Evolutionary conservation across 257 asterid species (phyloP).

Genomic region (Solanum stenotomum): DNA sequence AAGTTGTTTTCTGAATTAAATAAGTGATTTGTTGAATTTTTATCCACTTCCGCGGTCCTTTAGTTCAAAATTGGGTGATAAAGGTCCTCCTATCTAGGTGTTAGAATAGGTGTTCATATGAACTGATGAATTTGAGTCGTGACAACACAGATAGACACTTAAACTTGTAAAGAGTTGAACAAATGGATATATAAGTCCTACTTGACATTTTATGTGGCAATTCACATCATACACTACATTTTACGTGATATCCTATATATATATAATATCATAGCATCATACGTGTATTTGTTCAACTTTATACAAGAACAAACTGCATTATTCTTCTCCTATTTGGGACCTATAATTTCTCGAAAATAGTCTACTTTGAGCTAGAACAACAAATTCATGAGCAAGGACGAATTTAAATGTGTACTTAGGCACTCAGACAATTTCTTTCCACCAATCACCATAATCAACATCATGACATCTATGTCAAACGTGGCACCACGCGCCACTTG

Average conservation of each 20-base stretch:
- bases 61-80: not conserved
- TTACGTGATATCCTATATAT: too few relatives aligned
- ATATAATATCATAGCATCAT: too few relatives aligned
- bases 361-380: not conserved
- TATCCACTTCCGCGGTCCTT: not conserved
- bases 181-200: not conserved
- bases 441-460: not conserved
- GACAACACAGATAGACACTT: rapidly evolving
- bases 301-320: too few relatives aligned
- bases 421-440: not conserved
- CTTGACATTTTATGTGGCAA: too few relatives aligned
- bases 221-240: not conserved
- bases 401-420: not conserved
- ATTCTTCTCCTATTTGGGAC: not conserved
- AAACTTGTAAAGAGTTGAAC: not conserved
- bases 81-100: not conserved
- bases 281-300: too few relatives aligned
- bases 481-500: not conserved
- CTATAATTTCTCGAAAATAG: not conserved
- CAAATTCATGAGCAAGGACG: not conserved
- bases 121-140: not conserved
- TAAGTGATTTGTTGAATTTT: too few relatives aligned
- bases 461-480: not conserved
- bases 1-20: too few relatives aligned
- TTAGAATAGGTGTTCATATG: not conserved